Evolutionary conservation across 192 early-diverging fungal species (phyloP).

Genomic region (Cladochytrium replicatum): DNA sequence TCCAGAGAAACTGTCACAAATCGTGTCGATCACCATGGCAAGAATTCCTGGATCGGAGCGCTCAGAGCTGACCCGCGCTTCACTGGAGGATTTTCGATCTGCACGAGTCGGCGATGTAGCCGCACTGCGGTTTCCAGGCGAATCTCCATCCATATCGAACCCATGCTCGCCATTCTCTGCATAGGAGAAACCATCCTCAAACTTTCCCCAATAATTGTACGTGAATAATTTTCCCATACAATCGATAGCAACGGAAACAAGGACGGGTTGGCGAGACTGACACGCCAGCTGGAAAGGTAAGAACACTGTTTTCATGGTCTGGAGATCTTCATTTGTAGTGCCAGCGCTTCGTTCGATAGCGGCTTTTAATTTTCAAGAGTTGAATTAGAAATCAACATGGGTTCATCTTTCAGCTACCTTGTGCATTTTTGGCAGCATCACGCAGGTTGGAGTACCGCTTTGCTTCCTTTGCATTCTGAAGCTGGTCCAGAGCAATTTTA

Average conservation of each 20-base stretch:
- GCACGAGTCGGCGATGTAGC: slow-evolving; percentile 6
- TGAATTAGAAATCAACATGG: slow-evolving; percentile 6
- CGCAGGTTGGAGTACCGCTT: slow-evolving; percentile 27
- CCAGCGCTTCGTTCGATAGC: not conserved
- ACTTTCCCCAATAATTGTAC: slow-evolving; percentile 46
- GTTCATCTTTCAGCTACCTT: slow-evolving; percentile 17
- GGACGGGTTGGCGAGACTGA: slow-evolving; percentile 45
- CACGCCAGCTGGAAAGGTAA: slow-evolving; percentile 64
- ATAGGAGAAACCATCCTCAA: slow-evolving; percentile 11
- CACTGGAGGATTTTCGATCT: no score
- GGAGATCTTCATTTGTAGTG: not conserved
- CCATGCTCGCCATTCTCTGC: slow-evolving; percentile 5
- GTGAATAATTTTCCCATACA: slow-evolving; percentile 69
- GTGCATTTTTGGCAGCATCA: slow-evolving; percentile 27
- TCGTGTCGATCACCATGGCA: slow-evolving; percentile 60
- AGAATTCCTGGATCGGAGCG: slow-evolving; percentile 37
- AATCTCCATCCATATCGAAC: slow-evolving; percentile 21
- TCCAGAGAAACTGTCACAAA: slow-evolving; percentile 62
- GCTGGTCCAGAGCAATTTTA: slow-evolving; percentile 35
- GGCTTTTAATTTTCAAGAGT: slow-evolving; percentile 1
- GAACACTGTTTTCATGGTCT: slow-evolving; percentile 39
- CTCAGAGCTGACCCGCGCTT: slow-evolving; percentile 6
- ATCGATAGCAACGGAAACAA: slow-evolving; percentile 64
- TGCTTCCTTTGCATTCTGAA: slow-evolving; percentile 32
- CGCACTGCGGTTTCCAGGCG: slow-evolving; percentile 19